phyloP scores from a whole-genome alignment of 495 filamentous ascomycete genomes.

The Tetracladium marchalianum region DNA sequence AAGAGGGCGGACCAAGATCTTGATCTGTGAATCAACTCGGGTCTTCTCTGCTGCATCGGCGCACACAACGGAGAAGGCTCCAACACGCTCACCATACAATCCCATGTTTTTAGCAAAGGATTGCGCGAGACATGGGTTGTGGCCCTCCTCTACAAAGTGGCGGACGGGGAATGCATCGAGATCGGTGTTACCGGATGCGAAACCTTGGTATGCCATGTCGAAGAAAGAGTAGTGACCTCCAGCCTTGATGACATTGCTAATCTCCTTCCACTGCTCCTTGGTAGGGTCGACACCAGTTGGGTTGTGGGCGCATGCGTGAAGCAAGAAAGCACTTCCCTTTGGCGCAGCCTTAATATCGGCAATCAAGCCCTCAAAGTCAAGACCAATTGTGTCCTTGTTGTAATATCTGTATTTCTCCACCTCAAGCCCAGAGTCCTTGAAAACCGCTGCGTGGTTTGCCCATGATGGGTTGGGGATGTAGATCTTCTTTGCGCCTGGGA shows the following conservation, averaged over 20 bases:
- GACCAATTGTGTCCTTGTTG: slow-evolving; percentile 95
- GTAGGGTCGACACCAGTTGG: slow-evolving; percentile 96
- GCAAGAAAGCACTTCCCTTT: slow-evolving; percentile 75
- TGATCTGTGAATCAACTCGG: slow-evolving; percentile 93
- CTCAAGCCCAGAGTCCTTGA: slow-evolving; percentile 83
- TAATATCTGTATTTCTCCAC: slow-evolving; percentile 97
- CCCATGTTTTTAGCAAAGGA: slow-evolving; percentile 99
- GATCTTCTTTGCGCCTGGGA: slow-evolving; percentile 81
- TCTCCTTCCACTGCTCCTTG: slow-evolving; percentile 83
- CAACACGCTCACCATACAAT: slow-evolving; percentile 96
- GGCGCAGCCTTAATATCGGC: slow-evolving; percentile 86
- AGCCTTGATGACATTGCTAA: slow-evolving; percentile 81
- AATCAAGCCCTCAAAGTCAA: slow-evolving; percentile 92
- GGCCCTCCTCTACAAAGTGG: slow-evolving; percentile 86
- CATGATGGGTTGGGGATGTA: slow-evolving; percentile 94
- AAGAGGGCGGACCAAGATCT: slow-evolving; percentile 92
- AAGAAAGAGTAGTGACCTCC: slow-evolving; percentile 93
- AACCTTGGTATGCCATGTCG: slow-evolving; percentile 99
- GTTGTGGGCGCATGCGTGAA: slow-evolving; percentile 98
- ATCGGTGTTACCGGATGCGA: slow-evolving; percentile 86
- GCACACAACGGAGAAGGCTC: slow-evolving; percentile 89
- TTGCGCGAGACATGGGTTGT: slow-evolving; percentile 81
- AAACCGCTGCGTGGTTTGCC: slow-evolving; percentile 97
- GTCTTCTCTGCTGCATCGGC: slow-evolving; percentile 83
- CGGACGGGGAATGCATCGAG: slow-evolving; percentile 86